Base-by-base conservation (phyloP, 2,329 filamentous ascomycete genomes). In the Camptophora hylomeconis region DNA sequence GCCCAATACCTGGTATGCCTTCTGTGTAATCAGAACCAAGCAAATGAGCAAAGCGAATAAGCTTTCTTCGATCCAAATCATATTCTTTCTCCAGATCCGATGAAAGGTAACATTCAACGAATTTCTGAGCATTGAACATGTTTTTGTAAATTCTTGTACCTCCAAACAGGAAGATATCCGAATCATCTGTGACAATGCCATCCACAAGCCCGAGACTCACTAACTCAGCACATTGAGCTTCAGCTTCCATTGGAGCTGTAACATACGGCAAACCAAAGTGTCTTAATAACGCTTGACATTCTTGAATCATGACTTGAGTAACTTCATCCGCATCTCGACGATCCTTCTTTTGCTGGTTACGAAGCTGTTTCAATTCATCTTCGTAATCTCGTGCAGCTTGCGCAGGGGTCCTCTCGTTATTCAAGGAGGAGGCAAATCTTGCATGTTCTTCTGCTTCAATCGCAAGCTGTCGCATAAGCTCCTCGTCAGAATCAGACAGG, bases 81-180 rank as follows among this genome's bases (percentile, higher is more conserved):
- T 94, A 77, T 45, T 98, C 92, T 44, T 80, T 80, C 46, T 92
- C 82, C 0, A 98, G 63, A 47, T 98, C 89, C 0, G 62, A 64
- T 2, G 75, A 60, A 7, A 98, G 68, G 50, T 95, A 98, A 56
- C 89, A 95, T 57, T 98, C 89, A 22, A 98, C 89, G 45, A 83
- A 92, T 51, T 98, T 98, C 53, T 89, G 89, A 45, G 83, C 78
- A 55, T 94, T 98, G 65, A 98, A 98, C 84, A 98, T 92, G 61
- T 98, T 98, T 55, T 98, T 98, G 65, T 98, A 98, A 13, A 98
- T 80, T 11, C 87, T 69, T 0, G 84, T 98, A 20, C 89, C 92
- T 11, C 89, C 92, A 52, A 98, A 98, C 1, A 98, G 69, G 48
- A 98, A 98, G 1, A 78, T 92, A 60, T 98, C 89, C 3, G 80